Conservation (phyloP, 2,329 filamentous ascomycete genomes). For the Myriosclerotinia curreyana region DNA sequence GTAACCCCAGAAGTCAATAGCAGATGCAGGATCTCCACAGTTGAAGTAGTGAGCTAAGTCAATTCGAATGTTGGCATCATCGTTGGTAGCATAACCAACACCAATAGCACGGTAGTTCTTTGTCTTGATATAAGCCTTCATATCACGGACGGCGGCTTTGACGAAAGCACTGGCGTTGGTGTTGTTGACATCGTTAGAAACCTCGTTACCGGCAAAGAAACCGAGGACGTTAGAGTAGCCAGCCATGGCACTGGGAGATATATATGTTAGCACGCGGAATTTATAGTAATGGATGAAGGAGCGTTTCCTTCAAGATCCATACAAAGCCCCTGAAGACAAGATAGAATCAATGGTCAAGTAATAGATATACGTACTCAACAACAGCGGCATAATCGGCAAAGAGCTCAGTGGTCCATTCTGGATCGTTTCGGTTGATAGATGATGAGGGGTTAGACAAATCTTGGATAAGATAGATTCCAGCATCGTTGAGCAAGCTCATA, state of each 20-base stretch:
- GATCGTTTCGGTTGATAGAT: conserved; percentile 81
- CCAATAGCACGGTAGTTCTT: conserved; percentile 76
- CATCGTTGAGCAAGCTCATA: conserved; percentile 77
- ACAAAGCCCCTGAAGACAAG: neutral
- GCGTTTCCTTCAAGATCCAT: neutral
- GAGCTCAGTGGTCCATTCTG: conserved; percentile 74
- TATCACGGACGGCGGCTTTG: conserved; percentile 95
- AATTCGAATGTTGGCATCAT: conserved; percentile 77
- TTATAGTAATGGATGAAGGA: neutral
- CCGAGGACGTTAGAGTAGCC: conserved; percentile 89
- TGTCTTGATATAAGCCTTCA: conserved; percentile 85
- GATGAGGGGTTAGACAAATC: conserved; percentile 78
- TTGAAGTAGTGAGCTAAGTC: conserved; percentile 92
- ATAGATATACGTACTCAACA: conserved; percentile 54
- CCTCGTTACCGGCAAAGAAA: conserved; percentile 99
- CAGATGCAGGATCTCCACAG: conserved; percentile 64
- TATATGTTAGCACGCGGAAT: conserved; percentile 3
- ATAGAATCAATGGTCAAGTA: neutral
- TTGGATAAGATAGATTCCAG: conserved; percentile 92
- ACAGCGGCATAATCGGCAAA: conserved; percentile 81
- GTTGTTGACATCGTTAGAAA: conserved; percentile 85
- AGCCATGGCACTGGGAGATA: conserved; percentile 51
- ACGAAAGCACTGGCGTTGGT: conserved; percentile 89
- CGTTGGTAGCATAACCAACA: conserved; percentile 95
- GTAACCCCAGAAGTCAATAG: conserved; percentile 99